A percentile compares a stretch with the other conserved stretches of the same genome.
These are phyloP conservation scores for Cercospora sp. DNA, from an alignment of 2,329 filamentous ascomycete species.

Conservation along the genomic window DNA sequence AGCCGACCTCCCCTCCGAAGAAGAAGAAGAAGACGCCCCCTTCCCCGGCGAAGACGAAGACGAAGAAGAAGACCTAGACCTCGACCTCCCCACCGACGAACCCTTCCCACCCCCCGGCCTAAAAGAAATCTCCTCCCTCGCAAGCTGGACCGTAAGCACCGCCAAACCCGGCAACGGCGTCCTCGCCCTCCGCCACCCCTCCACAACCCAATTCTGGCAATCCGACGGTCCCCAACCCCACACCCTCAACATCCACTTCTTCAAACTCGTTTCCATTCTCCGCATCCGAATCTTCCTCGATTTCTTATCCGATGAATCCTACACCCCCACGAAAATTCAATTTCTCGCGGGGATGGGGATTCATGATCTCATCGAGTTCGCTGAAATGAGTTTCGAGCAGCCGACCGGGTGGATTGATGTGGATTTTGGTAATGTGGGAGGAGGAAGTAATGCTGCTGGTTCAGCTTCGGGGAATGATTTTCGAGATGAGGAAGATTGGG, in stretches of 20 bases:
- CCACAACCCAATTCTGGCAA: slow-evolving; percentile 76
- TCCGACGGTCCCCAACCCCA: slow-evolving; percentile 85
- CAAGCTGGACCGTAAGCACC: slow-evolving; percentile 78
- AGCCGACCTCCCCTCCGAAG: neutral
- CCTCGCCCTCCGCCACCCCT: slow-evolving; percentile 71
- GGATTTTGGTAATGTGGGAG: slow-evolving; percentile 63
- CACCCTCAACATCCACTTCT: slow-evolving; percentile 79
- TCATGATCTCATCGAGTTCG: slow-evolving; percentile 88
- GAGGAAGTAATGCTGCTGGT: neutral
- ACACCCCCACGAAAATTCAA: slow-evolving; percentile 89
- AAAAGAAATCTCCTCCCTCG: slow-evolving; percentile 82
- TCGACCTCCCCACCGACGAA: neutral
- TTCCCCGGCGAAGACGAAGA: neutral
- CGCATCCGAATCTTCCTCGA: slow-evolving; percentile 83
- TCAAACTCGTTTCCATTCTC: slow-evolving; percentile 76
- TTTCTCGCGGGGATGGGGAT: slow-evolving; percentile 87
- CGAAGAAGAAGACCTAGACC: slow-evolving; percentile 17
- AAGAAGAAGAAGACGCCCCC: neutral
- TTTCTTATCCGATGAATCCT: slow-evolving; percentile 90
- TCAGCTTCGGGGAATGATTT: neutral
- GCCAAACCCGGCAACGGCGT: slow-evolving; percentile 79
- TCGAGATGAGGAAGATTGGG: slow-evolving; percentile 34
- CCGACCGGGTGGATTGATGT: slow-evolving; percentile 92
- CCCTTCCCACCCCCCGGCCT: slow-evolving; percentile 50
- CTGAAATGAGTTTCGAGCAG: slow-evolving; percentile 72